Conservation (phyloP, 2,329 filamentous ascomycete species). For the Biscogniauxia sp. region DNA sequence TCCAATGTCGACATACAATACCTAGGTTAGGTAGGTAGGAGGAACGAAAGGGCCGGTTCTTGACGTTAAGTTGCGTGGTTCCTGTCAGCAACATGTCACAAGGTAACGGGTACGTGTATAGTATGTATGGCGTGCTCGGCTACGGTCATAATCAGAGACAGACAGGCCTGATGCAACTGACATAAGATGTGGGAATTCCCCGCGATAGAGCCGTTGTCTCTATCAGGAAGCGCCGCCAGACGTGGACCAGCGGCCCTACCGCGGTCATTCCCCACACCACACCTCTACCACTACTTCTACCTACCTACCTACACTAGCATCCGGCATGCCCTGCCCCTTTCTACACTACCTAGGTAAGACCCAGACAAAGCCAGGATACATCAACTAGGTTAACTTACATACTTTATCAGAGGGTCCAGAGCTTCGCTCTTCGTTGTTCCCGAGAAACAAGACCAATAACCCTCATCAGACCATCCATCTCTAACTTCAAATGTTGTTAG, state of each 20-base stretch:
- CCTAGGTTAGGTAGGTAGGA: no score
- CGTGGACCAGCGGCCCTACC: constrained; percentile 31
- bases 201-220: constrained; percentile 31
- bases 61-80: no score
- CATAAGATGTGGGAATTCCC: constrained; percentile 25
- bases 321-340: constrained; percentile 15
- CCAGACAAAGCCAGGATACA: constrained; percentile 9
- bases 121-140: no score
- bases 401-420: constrained; percentile 1
- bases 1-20: no score
- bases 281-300: no score
- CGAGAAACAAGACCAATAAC: not conserved
- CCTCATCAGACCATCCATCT: no score
- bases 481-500: no score
- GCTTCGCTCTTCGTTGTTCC: not conserved
- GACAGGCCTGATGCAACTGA: constrained; percentile 7
- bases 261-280: constrained; percentile 27
- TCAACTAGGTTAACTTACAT: constrained; percentile 6
- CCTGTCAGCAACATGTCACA: no score
- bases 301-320: no score
- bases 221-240: constrained; percentile 20
- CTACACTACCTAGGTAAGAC: no score
- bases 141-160: not conserved
- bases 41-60: no score
- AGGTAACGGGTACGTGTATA: no score